Evolutionary conservation across 768 basidiomycete genomes (phyloP), one percentile per base, ranked within the genome.

Genomic region (Daedalea quercina): DNA sequence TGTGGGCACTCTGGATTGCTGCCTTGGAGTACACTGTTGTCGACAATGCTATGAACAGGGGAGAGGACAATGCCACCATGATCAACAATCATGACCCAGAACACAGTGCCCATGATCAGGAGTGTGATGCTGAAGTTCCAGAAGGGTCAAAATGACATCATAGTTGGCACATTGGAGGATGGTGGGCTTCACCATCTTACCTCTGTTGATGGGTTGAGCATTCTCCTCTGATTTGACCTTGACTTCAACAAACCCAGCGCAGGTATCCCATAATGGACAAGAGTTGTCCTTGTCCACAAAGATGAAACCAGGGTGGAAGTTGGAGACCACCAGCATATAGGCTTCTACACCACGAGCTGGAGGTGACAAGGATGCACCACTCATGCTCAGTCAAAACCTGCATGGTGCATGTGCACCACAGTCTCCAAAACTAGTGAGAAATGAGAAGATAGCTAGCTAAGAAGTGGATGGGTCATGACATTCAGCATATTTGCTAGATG

Each of bases 1-100:
- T 37, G 17, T 11, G 4, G 28, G 28, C 6, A 11, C 4, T 11
- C 6, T 6, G 28, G 28, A 31, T 31, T 11, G 28, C 28, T 4
- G 28, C 11, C 28, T 6, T 4, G 11, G 28, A 31, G 4, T 11
- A 11, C 11, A 31, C 28, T 11, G 37, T 47, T 59, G 54, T 67
- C 63, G 45, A 66, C 11, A 11, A 31, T 31, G 11, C 28, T 31
- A 11, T 56, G 17, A 11, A 31, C 28, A 11, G 57, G 57, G 22
- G 67, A 69, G 49, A 66, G 52, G 8, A 47, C 35, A 28, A 64
- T 62, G 9, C 69, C 69, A 26, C 51, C 63, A 35, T 65, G 65
- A 46, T 69, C 68, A 47, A 64, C 68, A 34, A 69, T 65, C 15
- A 54, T 64, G 37, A 69, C 66, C 26, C 57, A 63, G 50, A 70